phyloP scores from a whole-genome alignment of 1,284 basidiomycete species.

The Boletus sp. region DNA sequence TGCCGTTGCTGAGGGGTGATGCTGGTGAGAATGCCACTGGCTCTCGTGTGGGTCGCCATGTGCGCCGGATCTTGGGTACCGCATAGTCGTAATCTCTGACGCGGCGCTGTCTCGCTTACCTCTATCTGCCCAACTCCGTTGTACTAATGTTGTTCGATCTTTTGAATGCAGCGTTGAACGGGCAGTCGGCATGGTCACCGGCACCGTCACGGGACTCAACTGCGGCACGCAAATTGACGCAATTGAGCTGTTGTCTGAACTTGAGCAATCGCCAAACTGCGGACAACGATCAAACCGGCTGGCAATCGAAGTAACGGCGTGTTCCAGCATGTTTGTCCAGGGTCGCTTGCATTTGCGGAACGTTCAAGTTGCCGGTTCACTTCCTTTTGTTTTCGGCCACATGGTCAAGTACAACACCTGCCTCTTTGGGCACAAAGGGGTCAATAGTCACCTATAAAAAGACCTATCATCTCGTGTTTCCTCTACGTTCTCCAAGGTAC shows the following conservation, averaged over 20 bases:
- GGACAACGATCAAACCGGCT: constrained; percentile 1
- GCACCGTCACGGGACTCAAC: too few species aligned
- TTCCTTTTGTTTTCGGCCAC: constrained; percentile 28
- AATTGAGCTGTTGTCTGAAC: constrained; percentile 14
- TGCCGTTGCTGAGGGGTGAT: constrained; percentile 8
- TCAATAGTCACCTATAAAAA: constrained; percentile 6
- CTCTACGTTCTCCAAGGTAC: constrained; percentile 7
- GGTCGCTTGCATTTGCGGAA: constrained; percentile 1
- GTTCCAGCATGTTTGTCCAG: too few species aligned
- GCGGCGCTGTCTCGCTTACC: constrained; percentile 20
- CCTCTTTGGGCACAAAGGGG: constrained; percentile 31
- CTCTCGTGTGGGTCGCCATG: constrained; percentile 27
- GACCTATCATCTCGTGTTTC: constrained; percentile 17
- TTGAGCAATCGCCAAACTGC: neutral
- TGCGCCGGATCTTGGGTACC: constrained; percentile 28
- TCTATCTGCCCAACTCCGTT: constrained; percentile 3
- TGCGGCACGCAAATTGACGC: constrained; percentile 14
- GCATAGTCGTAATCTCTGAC: constrained; percentile 1
- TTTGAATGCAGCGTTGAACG: neutral
- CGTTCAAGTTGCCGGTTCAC: constrained; percentile 11
- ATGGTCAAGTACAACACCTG: constrained; percentile 27
- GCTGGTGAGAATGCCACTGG: constrained; percentile 9
- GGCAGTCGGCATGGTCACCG: neutral
- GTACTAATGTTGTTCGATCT: neutral
- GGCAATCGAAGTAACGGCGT: too few species aligned